Evolutionary conservation across 129 eudicot species (phyloP), one percentile per base, ranked within the genome.

Genomic region (Scalesia atractyloides): DNA sequence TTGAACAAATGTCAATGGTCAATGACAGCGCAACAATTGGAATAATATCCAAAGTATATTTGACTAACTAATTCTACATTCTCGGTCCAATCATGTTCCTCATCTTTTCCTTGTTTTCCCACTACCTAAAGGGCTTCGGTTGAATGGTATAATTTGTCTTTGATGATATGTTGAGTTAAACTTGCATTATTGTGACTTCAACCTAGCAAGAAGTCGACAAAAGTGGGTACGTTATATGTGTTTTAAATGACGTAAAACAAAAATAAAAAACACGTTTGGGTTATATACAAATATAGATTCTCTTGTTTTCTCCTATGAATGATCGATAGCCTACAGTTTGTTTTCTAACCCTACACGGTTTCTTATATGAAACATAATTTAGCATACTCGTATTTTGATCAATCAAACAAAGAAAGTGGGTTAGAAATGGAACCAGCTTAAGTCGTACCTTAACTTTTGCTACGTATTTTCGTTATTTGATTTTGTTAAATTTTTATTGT

Each of bases 1-100:
- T 47, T 46, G 50, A 62, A 34, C 49, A 48, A 62, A 73, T 62
- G 70, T 73, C 50, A 73, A 43, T 9, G 3, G 46, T 7, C 47
- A 43, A 43, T 7, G 47, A 43, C 47, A 43, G 34, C 34, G 34
- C 34, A 30, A 30, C 34, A 43, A 47, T 34, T 73, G 62, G 34
- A 47, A 46, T 15, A 58, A 15, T 22, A 52, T 2, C 66, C 52
- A 71, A 36, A 54, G 15, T 17, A n/a, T 43, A 20, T 9, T n/a
- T 16, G 73, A 4, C 30, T 26, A 16, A 68, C 9, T 24, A 49
- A 13, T 68, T 64, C 18, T 3, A 61, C 2, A 43, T 2, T 43
- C 8, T 9, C 34, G 47, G 47, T 43, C 47, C 47, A 43, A 43
- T 43, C 47, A 43, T 0, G 2, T 7, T 0, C 11, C 11, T 43